Evolutionary conservation across 2,329 filamentous ascomycete species (phyloP).

Genomic region (Nigrograna mackinnonii): DNA sequence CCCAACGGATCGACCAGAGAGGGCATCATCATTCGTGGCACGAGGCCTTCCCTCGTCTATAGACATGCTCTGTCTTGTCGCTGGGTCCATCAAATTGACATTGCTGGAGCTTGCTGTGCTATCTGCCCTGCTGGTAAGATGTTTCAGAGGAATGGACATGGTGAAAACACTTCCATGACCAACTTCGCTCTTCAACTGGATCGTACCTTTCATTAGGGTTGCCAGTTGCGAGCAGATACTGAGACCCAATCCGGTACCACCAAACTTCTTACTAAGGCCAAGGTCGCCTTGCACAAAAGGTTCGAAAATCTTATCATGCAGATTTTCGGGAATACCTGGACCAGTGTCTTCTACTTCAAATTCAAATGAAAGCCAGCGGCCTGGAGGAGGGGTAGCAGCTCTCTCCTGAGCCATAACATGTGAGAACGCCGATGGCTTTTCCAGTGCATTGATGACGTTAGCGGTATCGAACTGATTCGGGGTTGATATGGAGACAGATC

Average conservation of each 20-base stretch:
- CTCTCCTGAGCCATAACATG: conserved; percentile 40
- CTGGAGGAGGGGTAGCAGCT: conserved; percentile 55
- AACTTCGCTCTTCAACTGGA: conserved; percentile 71
- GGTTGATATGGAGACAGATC: conserved; percentile 27
- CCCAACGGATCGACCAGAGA: conserved; percentile 34
- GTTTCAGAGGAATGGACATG: conserved; percentile 80
- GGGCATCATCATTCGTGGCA: conserved; percentile 32
- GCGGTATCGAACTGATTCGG: conserved; percentile 43
- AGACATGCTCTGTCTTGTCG: conserved; percentile 27
- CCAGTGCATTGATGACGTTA: conserved; percentile 48
- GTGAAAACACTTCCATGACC: conserved; percentile 80
- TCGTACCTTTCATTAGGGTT: conserved; percentile 77
- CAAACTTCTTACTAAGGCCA: conserved; percentile 85
- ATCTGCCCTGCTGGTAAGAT: conserved; percentile 69
- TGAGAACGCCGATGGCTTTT: conserved; percentile 40
- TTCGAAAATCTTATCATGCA: conserved; percentile 86
- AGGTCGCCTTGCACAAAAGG: conserved; percentile 94
- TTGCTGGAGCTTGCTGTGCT: conserved; percentile 48
- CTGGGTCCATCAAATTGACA: conserved; percentile 23
- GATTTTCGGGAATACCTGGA: conserved; percentile 77
- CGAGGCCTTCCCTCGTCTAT: conserved; percentile 23
- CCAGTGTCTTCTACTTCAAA: conserved; percentile 90
- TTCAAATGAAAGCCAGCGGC: conserved; percentile 74
- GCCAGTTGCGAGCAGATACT: conserved; percentile 90
- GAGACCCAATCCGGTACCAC: conserved; percentile 83